Conservation (phyloP, 257 asterid species). For the Solanum bukasovii region DNA sequence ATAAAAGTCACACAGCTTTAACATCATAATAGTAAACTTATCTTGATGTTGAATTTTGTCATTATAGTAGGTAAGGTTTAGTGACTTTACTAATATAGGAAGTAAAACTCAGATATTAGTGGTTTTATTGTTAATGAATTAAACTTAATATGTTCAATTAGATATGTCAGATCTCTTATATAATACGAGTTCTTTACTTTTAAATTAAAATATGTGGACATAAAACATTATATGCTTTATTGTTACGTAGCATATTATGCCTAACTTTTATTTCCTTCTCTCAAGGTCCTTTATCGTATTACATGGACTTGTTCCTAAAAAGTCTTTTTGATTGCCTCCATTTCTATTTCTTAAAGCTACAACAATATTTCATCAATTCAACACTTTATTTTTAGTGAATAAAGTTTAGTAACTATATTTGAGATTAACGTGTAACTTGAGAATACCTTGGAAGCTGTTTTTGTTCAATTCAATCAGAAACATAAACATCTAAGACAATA, state of each 20-base stretch:
- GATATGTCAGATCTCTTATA: not conserved
- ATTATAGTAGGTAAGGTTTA: not conserved
- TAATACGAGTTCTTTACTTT: not conserved
- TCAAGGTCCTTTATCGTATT: not conserved
- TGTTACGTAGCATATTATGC: not conserved
- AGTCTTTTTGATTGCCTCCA: not conserved
- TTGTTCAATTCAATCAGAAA: not conserved
- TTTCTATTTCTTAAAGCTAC: not conserved
- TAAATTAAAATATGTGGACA: not conserved
- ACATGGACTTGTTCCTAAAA: not conserved
- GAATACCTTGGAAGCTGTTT: not conserved
- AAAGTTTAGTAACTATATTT: not conserved
- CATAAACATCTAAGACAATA: not conserved
- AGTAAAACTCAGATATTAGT: not conserved
- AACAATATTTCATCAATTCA: not conserved
- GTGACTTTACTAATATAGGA: not conserved
- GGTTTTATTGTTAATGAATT: not conserved
- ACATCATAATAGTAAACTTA: not conserved
- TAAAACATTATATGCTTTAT: too few relatives aligned
- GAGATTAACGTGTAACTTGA: not conserved
- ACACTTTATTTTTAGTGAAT: not conserved
- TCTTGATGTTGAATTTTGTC: not conserved
- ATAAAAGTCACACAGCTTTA: not conserved
- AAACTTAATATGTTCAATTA: not conserved
- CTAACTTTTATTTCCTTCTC: not conserved